These are phyloP conservation scores for Haplosporangium sp. DNA, from an alignment of 371 early-diverging fungal genomes.

Conservation along the genomic window DNA sequence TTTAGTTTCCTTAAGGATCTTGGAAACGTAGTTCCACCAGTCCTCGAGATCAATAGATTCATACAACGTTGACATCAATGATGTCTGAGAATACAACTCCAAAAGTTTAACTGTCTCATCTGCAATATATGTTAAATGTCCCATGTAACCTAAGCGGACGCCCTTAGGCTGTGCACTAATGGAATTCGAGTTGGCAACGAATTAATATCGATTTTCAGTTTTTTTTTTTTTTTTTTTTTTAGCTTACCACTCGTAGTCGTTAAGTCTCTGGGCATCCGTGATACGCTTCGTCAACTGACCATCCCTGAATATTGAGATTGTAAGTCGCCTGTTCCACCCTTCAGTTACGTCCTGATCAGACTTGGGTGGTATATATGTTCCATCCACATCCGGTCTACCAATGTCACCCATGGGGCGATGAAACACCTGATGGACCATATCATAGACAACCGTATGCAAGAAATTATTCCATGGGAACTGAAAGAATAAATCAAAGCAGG, in stretches of 20 bases:
- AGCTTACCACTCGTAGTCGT: constrained; percentile 71
- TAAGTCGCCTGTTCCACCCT: constrained; percentile 47
- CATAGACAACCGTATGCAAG: constrained; percentile 94
- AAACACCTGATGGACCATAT: constrained; percentile 95
- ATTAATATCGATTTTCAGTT: not conserved
- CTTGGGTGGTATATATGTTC: constrained; percentile 44
- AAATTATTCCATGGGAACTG: constrained; percentile 94
- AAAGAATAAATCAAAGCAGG: constrained; percentile 84
- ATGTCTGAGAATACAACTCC: constrained; percentile 64
- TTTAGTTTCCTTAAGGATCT: constrained; percentile 83
- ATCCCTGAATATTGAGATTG: constrained; percentile 77
- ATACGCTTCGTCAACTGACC: constrained; percentile 85
- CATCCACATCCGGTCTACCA: constrained; percentile 44
- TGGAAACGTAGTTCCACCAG: constrained; percentile 89
- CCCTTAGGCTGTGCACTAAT: constrained; percentile 82
- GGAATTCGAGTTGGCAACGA: not conserved
- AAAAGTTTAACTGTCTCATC: constrained; percentile 92
- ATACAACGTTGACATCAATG: constrained; percentile 55
- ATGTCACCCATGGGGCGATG: constrained; percentile 81
- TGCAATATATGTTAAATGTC: constrained; percentile 94
- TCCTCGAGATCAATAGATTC: constrained; percentile 78
- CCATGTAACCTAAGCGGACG: constrained; percentile 96
- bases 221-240: not conserved
- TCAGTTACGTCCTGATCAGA: constrained; percentile 43
- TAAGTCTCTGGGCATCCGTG: constrained; percentile 76